Percentiles rank a stretch among this genome's conserved stretches.
Evolutionary conservation across 2,329 filamentous ascomycete genomes (phyloP).

Genomic region (Chalaropsis thielavioides): DNA sequence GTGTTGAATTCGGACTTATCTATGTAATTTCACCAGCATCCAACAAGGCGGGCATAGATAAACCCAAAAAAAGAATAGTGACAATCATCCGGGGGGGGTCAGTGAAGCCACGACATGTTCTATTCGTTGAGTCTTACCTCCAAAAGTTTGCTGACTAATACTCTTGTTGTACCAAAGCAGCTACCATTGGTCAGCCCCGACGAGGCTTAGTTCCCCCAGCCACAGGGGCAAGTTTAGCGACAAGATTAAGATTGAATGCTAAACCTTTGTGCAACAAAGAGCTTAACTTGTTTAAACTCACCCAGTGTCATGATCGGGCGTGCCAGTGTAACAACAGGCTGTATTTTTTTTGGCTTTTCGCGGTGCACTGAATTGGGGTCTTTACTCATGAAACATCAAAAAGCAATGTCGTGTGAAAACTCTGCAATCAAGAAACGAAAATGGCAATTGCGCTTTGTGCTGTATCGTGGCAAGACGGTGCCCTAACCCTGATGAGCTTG

Average conservation of each 20-base stretch:
- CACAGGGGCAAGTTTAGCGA: neutral
- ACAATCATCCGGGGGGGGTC: neutral
- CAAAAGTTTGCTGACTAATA: neutral
- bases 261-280: neutral
- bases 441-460: neutral
- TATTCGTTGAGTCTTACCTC: neutral
- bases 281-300: neutral
- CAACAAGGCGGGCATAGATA: neutral
- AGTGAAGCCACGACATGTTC: neutral
- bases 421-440: neutral
- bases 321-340: no score
- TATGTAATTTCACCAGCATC: neutral
- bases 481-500: neutral
- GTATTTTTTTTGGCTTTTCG: no score
- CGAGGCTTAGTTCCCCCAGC: neutral
- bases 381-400: neutral
- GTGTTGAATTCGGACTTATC: neutral
- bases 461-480: neutral
- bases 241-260: neutral
- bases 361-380: neutral
- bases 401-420: neutral
- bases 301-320: neutral
- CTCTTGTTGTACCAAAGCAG: neutral
- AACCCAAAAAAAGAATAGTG: no score
- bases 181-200: neutral